Conservation (phyloP, 2,329 filamentous ascomycete genomes). For the Lachnellula hyalina region DNA sequence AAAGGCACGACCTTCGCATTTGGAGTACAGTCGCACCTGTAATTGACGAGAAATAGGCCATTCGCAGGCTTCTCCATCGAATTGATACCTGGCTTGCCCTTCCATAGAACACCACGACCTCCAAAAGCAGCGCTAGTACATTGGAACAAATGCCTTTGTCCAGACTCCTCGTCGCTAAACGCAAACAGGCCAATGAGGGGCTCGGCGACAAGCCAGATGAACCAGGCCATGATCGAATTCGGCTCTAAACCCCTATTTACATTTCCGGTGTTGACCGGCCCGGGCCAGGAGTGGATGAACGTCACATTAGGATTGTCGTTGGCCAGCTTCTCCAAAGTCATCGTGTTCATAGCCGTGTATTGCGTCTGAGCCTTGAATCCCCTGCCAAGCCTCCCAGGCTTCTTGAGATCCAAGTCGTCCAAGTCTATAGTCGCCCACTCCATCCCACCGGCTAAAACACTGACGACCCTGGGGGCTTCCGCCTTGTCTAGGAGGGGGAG, state of each 20-base stretch:
- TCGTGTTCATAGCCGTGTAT: constrained; percentile 42
- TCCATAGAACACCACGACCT: constrained; percentile 32
- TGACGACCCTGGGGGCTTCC: constrained; percentile 46
- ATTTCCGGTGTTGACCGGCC: constrained; percentile 15
- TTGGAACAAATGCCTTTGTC: constrained; percentile 33
- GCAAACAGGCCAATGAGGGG: constrained; percentile 30
- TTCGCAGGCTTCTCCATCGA: constrained; percentile 21
- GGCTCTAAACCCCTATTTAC: constrained; percentile 29
- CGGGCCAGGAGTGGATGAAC: constrained; percentile 35
- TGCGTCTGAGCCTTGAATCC: constrained; percentile 36
- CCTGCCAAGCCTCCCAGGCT: constrained; percentile 27
- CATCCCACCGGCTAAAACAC: constrained; percentile 44
- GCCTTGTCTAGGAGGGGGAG: constrained; percentile 46
- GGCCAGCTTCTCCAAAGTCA: constrained; percentile 42
- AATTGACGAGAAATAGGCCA: constrained; percentile 33
- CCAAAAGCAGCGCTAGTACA: constrained; percentile 35
- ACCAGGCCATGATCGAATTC: constrained; percentile 26
- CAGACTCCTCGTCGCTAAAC: constrained; percentile 31
- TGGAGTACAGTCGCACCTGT: constrained; percentile 30
- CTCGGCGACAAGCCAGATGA: constrained; percentile 32
- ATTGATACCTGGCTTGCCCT: constrained; percentile 29
- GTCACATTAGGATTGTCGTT: constrained; percentile 36
- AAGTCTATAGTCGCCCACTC: constrained; percentile 40
- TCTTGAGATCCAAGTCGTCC: constrained; percentile 38
- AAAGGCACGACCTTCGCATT: constrained; percentile 29